These are phyloP conservation scores for Monosporascus ibericus DNA, from an alignment of 2,329 filamentous ascomycete species.

Conservation along the genomic window DNA sequence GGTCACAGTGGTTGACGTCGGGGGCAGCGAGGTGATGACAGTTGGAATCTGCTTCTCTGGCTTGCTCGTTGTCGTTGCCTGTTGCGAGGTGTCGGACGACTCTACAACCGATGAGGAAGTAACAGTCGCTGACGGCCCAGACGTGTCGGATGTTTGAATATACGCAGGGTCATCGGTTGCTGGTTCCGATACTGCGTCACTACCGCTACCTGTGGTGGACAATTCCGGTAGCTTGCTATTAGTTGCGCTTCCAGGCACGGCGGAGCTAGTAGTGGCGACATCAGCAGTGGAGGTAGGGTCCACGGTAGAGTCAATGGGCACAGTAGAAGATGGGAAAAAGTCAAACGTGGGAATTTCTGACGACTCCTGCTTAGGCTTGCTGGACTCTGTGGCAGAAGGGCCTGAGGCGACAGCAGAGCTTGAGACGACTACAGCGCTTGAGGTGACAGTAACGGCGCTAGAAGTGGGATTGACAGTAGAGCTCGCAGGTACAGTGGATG, in stretches of 20 bases:
- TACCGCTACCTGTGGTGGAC: no score
- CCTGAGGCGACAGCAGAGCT: no score
- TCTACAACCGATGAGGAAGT: constrained; percentile 9
- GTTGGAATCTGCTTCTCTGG: constrained; percentile 37
- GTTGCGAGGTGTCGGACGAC: constrained; percentile 15
- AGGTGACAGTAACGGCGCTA: no score
- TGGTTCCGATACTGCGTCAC: neutral
- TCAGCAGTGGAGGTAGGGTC: neutral
- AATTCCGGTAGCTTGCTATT: no score
- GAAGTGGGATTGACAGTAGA: neutral
- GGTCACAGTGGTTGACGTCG: constrained; percentile 34
- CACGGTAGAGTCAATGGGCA: constrained; percentile 3
- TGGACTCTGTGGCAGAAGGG: neutral
- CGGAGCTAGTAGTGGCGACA: constrained; percentile 1
- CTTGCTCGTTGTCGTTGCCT: constrained; percentile 29
- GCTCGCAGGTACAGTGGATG: neutral
- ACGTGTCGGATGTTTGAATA: neutral
- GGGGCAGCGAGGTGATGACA: constrained; percentile 25
- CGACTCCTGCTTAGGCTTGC: neutral
- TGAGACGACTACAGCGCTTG: no score
- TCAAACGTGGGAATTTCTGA: neutral
- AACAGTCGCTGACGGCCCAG: neutral
- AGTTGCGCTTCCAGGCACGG: neutral
- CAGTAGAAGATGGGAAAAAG: constrained; percentile 3
- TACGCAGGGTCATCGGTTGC: neutral